A percentile compares a stretch with the other conserved stretches of the same genome.
These are phyloP conservation scores for Eucalyptus camaldulensis DNA, from an alignment of 345 rosid species.

Conservation along the genomic window DNA sequence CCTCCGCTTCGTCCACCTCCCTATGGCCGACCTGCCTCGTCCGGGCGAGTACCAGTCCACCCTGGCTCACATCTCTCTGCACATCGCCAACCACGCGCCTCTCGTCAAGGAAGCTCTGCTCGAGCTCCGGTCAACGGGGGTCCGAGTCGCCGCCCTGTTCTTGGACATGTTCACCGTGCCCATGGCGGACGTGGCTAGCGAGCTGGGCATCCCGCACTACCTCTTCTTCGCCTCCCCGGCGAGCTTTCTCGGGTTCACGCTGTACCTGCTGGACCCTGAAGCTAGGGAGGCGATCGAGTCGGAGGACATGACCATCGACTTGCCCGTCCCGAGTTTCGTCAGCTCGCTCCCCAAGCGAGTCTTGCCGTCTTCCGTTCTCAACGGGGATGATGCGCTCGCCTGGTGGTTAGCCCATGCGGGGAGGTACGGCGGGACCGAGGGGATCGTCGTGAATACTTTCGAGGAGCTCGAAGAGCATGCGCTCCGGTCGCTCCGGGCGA, in stretches of 20 bases:
- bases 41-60: slow-evolving; percentile 5
- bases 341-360: slow-evolving; percentile 5
- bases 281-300: slow-evolving; percentile 3
- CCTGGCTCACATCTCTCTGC: neutral
- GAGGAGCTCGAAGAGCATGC: slow-evolving; percentile 16
- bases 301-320: neutral
- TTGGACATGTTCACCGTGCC: slow-evolving; percentile 21
- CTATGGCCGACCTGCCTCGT: neutral
- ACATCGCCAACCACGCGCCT: slow-evolving; percentile 5
- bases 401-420: slow-evolving; percentile 1
- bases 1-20: slow-evolving; percentile 11
- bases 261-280: slow-evolving; percentile 4
- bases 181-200: slow-evolving; percentile 19
- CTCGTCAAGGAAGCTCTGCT: slow-evolving; percentile 6
- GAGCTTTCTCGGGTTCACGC: slow-evolving; percentile 14
- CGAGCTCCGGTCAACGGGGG: neutral
- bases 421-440: slow-evolving; percentile 4
- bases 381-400: slow-evolving; percentile 2
- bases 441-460: slow-evolving; percentile 19
- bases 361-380: slow-evolving; percentile 8
- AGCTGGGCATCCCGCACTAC: slow-evolving; percentile 13
- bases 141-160: slow-evolving; percentile 4
- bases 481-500: neutral
- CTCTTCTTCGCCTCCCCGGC: slow-evolving; percentile 21
- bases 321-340: slow-evolving; percentile 6